Base-by-base conservation (phyloP, 192 early-diverging fungal genomes). In the Coemansia sp. region DNA sequence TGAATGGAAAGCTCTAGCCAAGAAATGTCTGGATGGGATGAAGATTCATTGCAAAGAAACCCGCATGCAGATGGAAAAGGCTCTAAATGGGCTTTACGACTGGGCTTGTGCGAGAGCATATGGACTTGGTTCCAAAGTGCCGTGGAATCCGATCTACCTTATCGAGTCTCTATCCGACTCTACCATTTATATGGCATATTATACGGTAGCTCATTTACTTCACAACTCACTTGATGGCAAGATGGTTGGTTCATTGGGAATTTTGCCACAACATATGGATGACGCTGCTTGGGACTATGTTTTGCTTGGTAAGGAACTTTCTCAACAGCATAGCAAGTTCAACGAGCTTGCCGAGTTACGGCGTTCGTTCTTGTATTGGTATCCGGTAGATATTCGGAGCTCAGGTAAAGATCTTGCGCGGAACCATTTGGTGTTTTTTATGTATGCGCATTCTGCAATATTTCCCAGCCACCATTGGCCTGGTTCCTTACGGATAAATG, bases 141-240 rank as follows among this genome's bases (percentile, higher is more conserved):
- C 97, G 11, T 98, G 95, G 94, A 95, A 99, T 64, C 78, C 80
- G 30, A 80, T 87, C 59, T 93, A 83, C 76, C 76, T 99, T 66
- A 93, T 99, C 57, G 97, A 99, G 81, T 93, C 91, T 35, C 81
- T 99, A 18, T 90, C 87, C 14, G 97, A 99, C 68, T 99, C 97
- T 15, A 99, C 97, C 19, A 97, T 99, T 57, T 99, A 99, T 79
- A 99, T 99, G 97, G 92, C 97, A 28, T 99, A 98, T 83, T 99
- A 99, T 83, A 97, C 97, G 14, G 87, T 99, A 30, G 85, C 93
- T 6, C 92, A 93, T 66, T 72, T 95, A 53, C 81, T 99, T 16
- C 96, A 99, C 59, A 80, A 75, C 33, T 87, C 83, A n/a, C 78
- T 97, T 5, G 85, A 98, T 55, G 96, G 94, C 42, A 84, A 84